A percentile compares a stretch with the other conserved stretches of the same genome.
Evolutionary conservation across 2,329 filamentous ascomycete species (phyloP).

Genomic region (Pyrenophora graminea): DNA sequence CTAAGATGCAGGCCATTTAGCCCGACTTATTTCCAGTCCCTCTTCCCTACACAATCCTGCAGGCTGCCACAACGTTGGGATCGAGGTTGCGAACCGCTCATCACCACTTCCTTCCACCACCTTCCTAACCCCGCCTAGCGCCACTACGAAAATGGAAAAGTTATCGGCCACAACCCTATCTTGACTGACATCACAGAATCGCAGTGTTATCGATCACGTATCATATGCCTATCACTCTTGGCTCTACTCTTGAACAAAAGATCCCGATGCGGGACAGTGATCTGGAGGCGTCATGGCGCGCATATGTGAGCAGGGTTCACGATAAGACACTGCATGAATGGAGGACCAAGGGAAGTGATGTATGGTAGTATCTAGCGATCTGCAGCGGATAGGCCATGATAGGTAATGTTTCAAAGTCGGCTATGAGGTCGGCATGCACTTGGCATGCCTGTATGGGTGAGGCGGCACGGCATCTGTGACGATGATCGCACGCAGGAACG

Average conservation of each 20-base stretch:
- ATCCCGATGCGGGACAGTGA: constrained; percentile 3
- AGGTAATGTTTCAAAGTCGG: constrained; percentile 3
- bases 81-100: constrained; percentile 2
- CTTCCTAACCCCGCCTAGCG: constrained; percentile 15
- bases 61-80: too few relatives aligned
- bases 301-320: constrained; percentile 3
- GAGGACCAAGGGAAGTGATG: neutral
- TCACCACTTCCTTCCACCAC: constrained; percentile 2
- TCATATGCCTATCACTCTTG: neutral
- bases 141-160: neutral
- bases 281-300: neutral
- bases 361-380: constrained; percentile 5
- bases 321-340: constrained; percentile 5
- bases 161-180: constrained; percentile 6
- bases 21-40: too few relatives aligned
- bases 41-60: too few relatives aligned
- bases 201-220: neutral
- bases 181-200: constrained; percentile 5
- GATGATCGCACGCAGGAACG: neutral
- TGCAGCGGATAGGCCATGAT: neutral
- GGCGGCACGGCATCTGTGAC: neutral
- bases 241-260: neutral
- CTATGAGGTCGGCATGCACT: constrained; percentile 1
- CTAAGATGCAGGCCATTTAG: too few relatives aligned
- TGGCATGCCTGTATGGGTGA: neutral